These are phyloP conservation scores for Solanum tarapatanum DNA, from an alignment of 257 asterid genomes.

Conservation along the genomic window DNA sequence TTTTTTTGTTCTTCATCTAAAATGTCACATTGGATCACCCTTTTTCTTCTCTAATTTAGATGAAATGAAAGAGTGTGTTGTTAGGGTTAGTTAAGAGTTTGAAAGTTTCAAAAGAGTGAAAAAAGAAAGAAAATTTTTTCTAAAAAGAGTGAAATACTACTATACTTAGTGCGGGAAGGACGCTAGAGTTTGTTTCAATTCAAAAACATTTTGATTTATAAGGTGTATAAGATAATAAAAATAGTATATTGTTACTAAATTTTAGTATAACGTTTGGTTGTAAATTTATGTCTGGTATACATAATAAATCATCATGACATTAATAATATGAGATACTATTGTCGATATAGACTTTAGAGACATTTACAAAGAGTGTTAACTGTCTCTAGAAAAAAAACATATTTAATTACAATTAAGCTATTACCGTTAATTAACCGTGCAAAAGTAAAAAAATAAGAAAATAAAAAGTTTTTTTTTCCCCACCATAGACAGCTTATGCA, in stretches of 20 bases:
- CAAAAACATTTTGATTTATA: neutral
- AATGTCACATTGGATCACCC: neutral
- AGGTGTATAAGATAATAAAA: neutral
- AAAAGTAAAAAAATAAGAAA: neutral
- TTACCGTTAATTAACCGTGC: no score
- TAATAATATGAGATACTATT: no score
- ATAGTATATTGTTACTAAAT: neutral
- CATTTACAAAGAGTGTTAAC: no score
- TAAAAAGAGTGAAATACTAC: neutral
- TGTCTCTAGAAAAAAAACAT: no score
- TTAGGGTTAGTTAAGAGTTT: conserved; percentile 14
- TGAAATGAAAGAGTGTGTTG: neutral
- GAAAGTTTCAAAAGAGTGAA: conserved; percentile 19
- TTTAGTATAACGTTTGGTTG: neutral
- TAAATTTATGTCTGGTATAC: neutral
- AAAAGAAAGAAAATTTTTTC: neutral
- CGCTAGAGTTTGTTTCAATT: neutral
- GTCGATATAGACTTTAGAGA: neutral
- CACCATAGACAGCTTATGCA: neutral
- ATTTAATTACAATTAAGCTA: no score
- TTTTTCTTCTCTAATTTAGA: neutral
- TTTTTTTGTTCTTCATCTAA: neutral
- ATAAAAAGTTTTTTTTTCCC: neutral
- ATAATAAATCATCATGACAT: no score
- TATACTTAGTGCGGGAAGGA: neutral